A percentile compares a stretch with the other conserved stretches of the same genome.
These are phyloP conservation scores for Hypericum perforatum DNA, from an alignment of 345 rosid genomes.

Conservation along the genomic window DNA sequence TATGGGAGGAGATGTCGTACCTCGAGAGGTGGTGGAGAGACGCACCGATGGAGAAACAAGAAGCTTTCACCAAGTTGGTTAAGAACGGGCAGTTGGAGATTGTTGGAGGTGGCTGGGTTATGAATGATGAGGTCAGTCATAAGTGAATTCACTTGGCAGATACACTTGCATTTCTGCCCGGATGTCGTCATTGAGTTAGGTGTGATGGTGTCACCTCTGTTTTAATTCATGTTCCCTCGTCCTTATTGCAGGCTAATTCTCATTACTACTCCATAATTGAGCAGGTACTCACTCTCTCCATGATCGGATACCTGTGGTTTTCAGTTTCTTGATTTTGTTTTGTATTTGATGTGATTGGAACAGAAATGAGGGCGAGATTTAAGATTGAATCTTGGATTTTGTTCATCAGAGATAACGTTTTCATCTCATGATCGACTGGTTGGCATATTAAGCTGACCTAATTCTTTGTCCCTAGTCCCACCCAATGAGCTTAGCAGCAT, in stretches of 20 bases:
- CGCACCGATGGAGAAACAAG: conserved; percentile 50
- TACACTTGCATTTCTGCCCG: not conserved
- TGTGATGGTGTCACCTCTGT: not conserved
- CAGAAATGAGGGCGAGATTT: no score
- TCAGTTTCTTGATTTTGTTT: not conserved
- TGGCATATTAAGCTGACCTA: no score
- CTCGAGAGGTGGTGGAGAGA: conserved; percentile 99
- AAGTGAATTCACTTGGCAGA: no score
- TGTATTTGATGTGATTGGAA: no score
- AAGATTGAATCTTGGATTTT: no score
- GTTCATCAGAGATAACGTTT: no score
- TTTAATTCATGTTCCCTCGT: conserved; percentile 12
- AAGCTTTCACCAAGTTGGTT: conserved; percentile 60
- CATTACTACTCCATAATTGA: conserved; percentile 93
- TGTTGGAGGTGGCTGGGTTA: conserved; percentile 99
- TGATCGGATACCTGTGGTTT: not conserved
- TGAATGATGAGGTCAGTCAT: conserved; percentile 99
- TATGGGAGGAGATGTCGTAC: conserved; percentile 99
- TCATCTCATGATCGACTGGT: no score
- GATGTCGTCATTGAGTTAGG: not conserved
- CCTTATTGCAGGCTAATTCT: conserved; percentile 81
- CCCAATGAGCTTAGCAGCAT: no score
- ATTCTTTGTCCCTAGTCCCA: no score
- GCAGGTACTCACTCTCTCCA: conserved; percentile 43
- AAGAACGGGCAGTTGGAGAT: conserved; percentile 91